Evolutionary conservation across 805 yeast species (phyloP), one percentile per base, ranked within the genome.

Genomic region (Yueomyces sinensis): DNA sequence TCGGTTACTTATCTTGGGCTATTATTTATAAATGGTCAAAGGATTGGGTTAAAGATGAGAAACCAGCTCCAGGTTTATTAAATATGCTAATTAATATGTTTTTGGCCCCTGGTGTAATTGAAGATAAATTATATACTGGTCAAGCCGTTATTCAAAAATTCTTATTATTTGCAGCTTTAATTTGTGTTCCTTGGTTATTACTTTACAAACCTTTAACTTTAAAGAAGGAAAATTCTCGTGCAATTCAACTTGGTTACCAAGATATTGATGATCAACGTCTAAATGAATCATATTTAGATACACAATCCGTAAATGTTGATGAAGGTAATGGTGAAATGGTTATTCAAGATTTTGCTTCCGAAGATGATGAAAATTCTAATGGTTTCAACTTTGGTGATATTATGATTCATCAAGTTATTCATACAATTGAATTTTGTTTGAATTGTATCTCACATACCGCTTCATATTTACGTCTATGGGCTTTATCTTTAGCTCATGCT

Each of bases 361-460:
- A 63, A 30, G 43, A 37, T 22, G 37, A 35, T 17, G 73, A 63
- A 35, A 74, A 63, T 31, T 68, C 68, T 42, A 72, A 65, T 27
- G 76, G 62, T 31, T 78, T 76, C 49, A 71, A 77, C 41, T 82
- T 89, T 54, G 96, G 96, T 32, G 98, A 89, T 50, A 74, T 91
- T 24, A 80, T 89, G 78, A 89, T 89, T 47, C 95, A 89, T 59
- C 98, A 89, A 61, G 94, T 89, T 17, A 89, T 89, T 47, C 96
- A 91, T 59, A 91, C 98, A 9, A 89, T 89, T 54, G 98, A 89
- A 66, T 89, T 91, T 62, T 89, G 98, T 54, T 69, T 89, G 53
- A 91, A 91, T 61, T 82, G 95, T 66, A 95, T 89, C 23, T 83
- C 95, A n/a, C 98, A 89, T 58, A 89, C 98, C 2, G 98, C 98